phyloP scores from a whole-genome alignment of 2,329 filamentous ascomycete species.

The Intubia oerlemansii region DNA sequence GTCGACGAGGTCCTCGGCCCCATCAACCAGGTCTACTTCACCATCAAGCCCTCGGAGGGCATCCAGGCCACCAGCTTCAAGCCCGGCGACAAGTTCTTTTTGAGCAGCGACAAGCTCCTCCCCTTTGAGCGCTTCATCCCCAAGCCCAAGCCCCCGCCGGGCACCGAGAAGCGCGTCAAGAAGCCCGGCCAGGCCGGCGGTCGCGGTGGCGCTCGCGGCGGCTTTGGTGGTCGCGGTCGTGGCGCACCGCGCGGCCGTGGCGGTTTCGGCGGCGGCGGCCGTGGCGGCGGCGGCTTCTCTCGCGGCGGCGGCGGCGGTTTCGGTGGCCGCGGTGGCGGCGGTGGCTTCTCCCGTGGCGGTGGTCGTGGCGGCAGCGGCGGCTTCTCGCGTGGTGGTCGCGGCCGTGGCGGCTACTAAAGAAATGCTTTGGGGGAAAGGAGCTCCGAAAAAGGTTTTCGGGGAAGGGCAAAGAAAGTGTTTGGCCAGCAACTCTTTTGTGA shows the following conservation, averaged over 20 bases:
- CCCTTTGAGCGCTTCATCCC: conserved; percentile 92
- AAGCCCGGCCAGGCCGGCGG: conserved; percentile 36
- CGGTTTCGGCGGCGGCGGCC: conserved; percentile 13
- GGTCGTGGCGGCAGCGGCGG: conserved; percentile 3
- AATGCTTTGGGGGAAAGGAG: too few relatives aligned
- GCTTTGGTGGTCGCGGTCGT: conserved; percentile 10
- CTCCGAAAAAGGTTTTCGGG: too few relatives aligned
- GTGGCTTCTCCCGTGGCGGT: conserved; percentile 10
- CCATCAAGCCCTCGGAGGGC: conserved; percentile 88
- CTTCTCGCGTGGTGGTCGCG: conserved; percentile 8
- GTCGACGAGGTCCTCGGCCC: conserved; percentile 95
- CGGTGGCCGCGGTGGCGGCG: too few relatives aligned
- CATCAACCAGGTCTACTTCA: conserved; percentile 97
- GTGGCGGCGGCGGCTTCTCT: conserved; percentile 8
- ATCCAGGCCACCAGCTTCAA: conserved; percentile 93
- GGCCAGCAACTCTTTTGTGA: too few relatives aligned
- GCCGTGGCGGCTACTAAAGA: conserved; percentile 11
- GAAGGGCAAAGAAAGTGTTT: too few relatives aligned
- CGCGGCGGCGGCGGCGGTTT: conserved; percentile 11
- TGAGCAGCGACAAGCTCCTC: conserved; percentile 81
- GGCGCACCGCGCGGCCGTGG: conserved; percentile 8
- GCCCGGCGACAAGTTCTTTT: conserved; percentile 91
- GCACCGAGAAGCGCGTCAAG: conserved; percentile 30
- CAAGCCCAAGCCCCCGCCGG: conserved; percentile 59
- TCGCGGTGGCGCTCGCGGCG: conserved; percentile 11